Conservation (phyloP, 495 filamentous ascomycete genomes). For the Hypoxylon fuscum region DNA sequence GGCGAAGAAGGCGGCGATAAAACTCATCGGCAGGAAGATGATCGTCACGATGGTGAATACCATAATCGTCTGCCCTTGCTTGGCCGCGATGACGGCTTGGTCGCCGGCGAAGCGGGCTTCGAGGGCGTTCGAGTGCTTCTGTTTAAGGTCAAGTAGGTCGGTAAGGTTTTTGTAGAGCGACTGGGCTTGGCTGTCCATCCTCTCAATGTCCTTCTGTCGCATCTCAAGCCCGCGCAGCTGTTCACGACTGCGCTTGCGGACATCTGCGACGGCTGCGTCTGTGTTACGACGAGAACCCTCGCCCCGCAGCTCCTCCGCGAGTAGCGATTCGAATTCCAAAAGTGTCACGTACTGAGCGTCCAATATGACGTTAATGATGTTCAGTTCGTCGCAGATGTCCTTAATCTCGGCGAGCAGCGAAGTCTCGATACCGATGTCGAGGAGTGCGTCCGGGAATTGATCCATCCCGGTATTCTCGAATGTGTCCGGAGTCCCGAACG, state of each 20-base stretch:
- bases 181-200: conserved; percentile 75
- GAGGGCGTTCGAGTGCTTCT: conserved; percentile 77
- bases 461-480: conserved; percentile 44
- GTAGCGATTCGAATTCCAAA: conserved; percentile 60
- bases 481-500: conserved; percentile 22
- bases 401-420: conserved; percentile 72
- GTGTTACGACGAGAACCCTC: conserved; percentile 55
- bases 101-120: conserved; percentile 75
- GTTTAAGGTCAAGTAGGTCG: conserved; percentile 67
- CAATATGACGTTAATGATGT: conserved; percentile 71
- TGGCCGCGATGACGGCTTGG: conserved; percentile 69
- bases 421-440: conserved; percentile 75
- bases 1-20: conserved; percentile 73
- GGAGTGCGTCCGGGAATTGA: conserved; percentile 68
- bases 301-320: conserved; percentile 59
- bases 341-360: conserved; percentile 67
- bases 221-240: conserved; percentile 69
- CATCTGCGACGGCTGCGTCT: conserved; percentile 54
- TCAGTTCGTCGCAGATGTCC: conserved; percentile 77
- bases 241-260: conserved; percentile 67
- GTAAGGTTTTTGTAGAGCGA: conserved; percentile 71
- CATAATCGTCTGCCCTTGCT: conserved; percentile 78
- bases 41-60: conserved; percentile 79
- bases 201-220: conserved; percentile 69
- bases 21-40: conserved; percentile 72